Percentiles rank a stretch among this genome's conserved stretches.
phyloP scores from a whole-genome alignment of 345 rosid species.

The Dimocarpus longan region DNA sequence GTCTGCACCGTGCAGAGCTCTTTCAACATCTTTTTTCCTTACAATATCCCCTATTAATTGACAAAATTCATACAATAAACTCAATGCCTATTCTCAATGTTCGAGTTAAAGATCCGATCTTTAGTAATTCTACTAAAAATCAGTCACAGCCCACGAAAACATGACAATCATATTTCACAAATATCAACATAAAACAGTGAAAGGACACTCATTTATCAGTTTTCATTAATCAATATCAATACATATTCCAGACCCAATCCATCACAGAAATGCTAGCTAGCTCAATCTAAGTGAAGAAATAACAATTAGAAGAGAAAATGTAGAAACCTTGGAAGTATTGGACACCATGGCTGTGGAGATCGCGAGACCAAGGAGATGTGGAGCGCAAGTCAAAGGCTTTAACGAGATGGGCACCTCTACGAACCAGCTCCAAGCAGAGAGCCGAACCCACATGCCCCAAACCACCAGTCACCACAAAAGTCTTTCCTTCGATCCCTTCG shows the following conservation, averaged over 20 bases:
- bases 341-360: slow-evolving; percentile 57
- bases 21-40: slow-evolving; percentile 59
- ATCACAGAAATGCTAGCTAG: not conserved
- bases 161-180: not conserved
- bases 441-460: slow-evolving; percentile 86
- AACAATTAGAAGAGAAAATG: not conserved
- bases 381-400: slow-evolving; percentile 72
- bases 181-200: not conserved
- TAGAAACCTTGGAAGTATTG: slow-evolving; percentile 64
- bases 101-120: not conserved
- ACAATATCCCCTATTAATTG: slow-evolving; percentile 58
- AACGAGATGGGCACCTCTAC: slow-evolving; percentile 86
- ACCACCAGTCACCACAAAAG: slow-evolving; percentile 84
- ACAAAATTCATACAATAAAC: not conserved
- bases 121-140: not conserved
- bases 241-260: not conserved
- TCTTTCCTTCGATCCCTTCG: slow-evolving; percentile 80
- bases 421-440: slow-evolving; percentile 75
- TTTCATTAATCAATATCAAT: no score
- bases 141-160: not conserved
- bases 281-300: not conserved
- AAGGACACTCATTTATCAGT: not conserved
- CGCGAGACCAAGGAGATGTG: slow-evolving; percentile 69
- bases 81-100: not conserved
- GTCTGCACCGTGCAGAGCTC: slow-evolving; percentile 63